Conservation (phyloP, 176 grass and related monocot species). For the Secale cereale region DNA sequence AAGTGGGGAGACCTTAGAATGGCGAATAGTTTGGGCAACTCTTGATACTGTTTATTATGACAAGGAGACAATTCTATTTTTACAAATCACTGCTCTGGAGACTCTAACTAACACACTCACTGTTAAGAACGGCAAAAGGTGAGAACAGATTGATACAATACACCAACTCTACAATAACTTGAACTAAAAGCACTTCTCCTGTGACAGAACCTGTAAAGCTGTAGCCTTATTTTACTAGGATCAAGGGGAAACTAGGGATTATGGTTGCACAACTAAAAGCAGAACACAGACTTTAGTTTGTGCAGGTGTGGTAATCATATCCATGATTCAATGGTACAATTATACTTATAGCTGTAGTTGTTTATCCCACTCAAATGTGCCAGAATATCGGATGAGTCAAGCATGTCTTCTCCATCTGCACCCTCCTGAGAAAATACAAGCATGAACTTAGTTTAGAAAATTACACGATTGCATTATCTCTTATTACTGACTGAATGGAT, state of each 20-base stretch:
- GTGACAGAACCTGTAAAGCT: constrained; percentile 27
- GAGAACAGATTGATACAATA: constrained; percentile 15
- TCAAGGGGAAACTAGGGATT: constrained; percentile 22
- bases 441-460: not conserved
- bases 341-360: constrained; percentile 50
- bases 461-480: not conserved
- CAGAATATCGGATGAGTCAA: constrained; percentile 55
- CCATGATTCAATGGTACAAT: constrained; percentile 67
- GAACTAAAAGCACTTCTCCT: constrained; percentile 30
- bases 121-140: constrained; percentile 15
- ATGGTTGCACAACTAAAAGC: constrained; percentile 33
- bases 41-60: constrained; percentile 12
- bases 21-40: constrained; percentile 1
- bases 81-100: constrained; percentile 17
- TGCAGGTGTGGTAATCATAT: constrained; percentile 44
- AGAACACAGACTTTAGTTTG: constrained; percentile 10
- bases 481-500: not conserved
- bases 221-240: constrained; percentile 43
- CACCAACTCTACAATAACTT: constrained; percentile 16
- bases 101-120: constrained; percentile 25
- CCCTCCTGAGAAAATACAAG: constrained; percentile 36
- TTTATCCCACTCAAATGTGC: constrained; percentile 60
- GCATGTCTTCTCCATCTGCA: constrained; percentile 71
- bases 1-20: not conserved
- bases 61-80: constrained; percentile 24